A percentile compares a stretch with the other conserved stretches of the same genome.
These are phyloP conservation scores for Alternaria arbusti DNA, from an alignment of 2,329 filamentous ascomycete species.

Conservation along the genomic window DNA sequence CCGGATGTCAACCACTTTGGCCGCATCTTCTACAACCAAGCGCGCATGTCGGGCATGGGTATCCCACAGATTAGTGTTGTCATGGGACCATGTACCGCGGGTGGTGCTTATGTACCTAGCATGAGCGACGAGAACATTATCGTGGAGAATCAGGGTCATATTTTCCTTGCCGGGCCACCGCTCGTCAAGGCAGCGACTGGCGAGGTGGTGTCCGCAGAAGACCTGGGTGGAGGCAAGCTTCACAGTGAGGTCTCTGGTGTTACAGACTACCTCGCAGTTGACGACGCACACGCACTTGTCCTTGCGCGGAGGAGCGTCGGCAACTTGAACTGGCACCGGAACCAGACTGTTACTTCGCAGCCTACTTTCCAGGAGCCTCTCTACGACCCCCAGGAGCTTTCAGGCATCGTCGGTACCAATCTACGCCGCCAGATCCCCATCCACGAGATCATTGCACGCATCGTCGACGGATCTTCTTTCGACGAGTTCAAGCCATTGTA, in stretches of 20 bases:
- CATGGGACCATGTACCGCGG: slow-evolving; percentile 96
- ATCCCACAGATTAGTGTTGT: slow-evolving; percentile 95
- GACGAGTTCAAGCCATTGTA: slow-evolving; percentile 94
- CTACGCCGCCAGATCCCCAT: slow-evolving; percentile 84
- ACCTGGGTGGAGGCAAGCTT: slow-evolving; percentile 86
- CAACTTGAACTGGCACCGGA: slow-evolving; percentile 85
- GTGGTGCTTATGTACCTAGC: slow-evolving; percentile 92
- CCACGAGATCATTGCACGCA: slow-evolving; percentile 88
- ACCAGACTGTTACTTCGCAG: slow-evolving; percentile 41
- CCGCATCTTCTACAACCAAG: slow-evolving; percentile 98
- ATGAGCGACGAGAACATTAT: slow-evolving; percentile 99
- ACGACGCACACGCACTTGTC: slow-evolving; percentile 89
- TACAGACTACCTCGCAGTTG: slow-evolving; percentile 91
- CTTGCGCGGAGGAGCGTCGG: slow-evolving; percentile 82
- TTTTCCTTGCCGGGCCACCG: slow-evolving; percentile 93
- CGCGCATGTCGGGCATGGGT: slow-evolving; percentile 84
- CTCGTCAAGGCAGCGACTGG: slow-evolving; percentile 96
- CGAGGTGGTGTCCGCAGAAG: slow-evolving; percentile 87
- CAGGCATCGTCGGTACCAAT: slow-evolving; percentile 89
- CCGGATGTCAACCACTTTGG: slow-evolving; percentile 95
- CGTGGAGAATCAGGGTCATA: slow-evolving; percentile 92
- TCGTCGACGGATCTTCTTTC: slow-evolving; percentile 90
- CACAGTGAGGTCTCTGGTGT: slow-evolving; percentile 92
- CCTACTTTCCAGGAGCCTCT: slow-evolving; percentile 73
- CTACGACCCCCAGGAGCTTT: slow-evolving; percentile 78